Evolutionary conservation across 306 rosid species (phyloP).

Genomic region (Purshia tridentata): DNA sequence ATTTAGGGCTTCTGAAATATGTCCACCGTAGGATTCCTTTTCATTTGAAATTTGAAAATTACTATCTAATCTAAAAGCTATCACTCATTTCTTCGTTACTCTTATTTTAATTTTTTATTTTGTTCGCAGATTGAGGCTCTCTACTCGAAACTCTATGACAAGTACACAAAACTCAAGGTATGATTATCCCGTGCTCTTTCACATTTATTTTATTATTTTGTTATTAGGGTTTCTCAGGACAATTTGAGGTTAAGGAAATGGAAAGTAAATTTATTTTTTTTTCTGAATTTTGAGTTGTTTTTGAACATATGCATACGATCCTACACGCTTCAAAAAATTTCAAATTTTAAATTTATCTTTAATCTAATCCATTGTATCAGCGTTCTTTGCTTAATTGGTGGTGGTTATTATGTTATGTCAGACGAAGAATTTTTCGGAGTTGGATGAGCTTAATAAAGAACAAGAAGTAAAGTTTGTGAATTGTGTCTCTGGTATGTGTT

Average conservation of each 20-base stretch:
- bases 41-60: background rate
- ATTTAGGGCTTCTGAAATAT: background rate
- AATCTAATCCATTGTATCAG: background rate
- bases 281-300: background rate
- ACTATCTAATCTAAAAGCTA: background rate
- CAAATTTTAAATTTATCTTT: background rate
- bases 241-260: background rate
- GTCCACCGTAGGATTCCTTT: background rate
- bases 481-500: constrained; percentile 58
- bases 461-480: constrained; percentile 72
- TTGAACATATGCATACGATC: background rate
- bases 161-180: constrained; percentile 76
- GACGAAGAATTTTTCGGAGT: constrained; percentile 53
- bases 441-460: constrained; percentile 51
- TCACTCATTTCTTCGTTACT: background rate
- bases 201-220: background rate
- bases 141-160: constrained; percentile 76
- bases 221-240: too few species aligned
- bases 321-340: background rate
- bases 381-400: constrained; percentile 8
- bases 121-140: constrained; percentile 58
- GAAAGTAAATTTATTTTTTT: background rate
- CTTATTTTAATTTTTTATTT: background rate
- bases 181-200: background rate
- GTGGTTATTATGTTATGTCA: constrained; percentile 29